These are phyloP conservation scores for Gaertneriomyces semiglobifer DNA, from an alignment of 192 early-diverging fungal genomes.

Conservation along the genomic window DNA sequence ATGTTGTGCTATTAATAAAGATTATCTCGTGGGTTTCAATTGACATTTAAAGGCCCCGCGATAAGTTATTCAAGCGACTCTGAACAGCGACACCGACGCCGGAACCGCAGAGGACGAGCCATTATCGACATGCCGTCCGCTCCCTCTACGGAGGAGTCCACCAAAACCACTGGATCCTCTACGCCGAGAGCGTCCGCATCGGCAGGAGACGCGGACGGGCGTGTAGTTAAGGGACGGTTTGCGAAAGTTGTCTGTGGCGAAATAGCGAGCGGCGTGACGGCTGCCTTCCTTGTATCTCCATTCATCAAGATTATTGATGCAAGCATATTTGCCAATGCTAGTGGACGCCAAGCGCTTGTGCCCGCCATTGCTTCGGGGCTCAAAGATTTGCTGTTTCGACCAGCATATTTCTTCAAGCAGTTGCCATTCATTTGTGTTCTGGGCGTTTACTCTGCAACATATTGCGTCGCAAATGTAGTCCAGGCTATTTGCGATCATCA, in stretches of 20 bases:
- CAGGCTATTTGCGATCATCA: constrained; percentile 23
- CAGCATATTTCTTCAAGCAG: constrained; percentile 25
- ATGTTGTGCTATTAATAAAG: too few relatives aligned
- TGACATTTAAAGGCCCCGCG: too few relatives aligned
- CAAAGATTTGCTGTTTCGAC: constrained; percentile 22
- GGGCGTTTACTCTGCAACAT: constrained; percentile 37
- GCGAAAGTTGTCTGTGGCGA: not conserved
- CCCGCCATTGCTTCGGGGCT: constrained; percentile 26
- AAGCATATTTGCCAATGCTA: constrained; percentile 41
- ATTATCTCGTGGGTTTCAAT: too few relatives aligned
- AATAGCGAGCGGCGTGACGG: not conserved
- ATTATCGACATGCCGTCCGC: too few relatives aligned
- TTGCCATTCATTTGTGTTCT: constrained; percentile 30
- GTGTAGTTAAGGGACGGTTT: too few relatives aligned
- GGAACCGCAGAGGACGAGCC: too few relatives aligned
- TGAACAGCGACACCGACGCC: too few relatives aligned
- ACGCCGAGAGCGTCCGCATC: too few relatives aligned
- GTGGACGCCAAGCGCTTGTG: constrained; percentile 24
- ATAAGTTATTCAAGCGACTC: too few relatives aligned
- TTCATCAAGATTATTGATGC: constrained; percentile 41
- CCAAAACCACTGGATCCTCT: too few relatives aligned
- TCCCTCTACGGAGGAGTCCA: too few relatives aligned
- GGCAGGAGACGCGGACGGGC: too few relatives aligned
- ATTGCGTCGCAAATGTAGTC: constrained; percentile 38
- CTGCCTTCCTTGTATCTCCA: constrained; percentile 16